Base-by-base conservation (phyloP, 2,329 filamentous ascomycete species). In the Cytospora chrysosperma region DNA sequence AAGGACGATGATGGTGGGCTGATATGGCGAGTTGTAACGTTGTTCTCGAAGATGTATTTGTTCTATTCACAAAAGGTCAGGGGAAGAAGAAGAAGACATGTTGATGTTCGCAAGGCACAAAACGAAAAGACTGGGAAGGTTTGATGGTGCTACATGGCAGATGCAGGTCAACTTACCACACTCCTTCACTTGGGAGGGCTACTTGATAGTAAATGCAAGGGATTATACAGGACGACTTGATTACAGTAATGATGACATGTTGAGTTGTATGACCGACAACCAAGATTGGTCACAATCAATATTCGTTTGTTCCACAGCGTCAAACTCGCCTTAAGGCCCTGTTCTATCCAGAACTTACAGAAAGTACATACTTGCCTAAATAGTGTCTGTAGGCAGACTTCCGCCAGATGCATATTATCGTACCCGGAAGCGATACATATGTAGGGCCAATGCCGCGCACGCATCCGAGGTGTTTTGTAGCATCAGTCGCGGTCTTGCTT, bases 31-130 rank as follows among this genome's bases (percentile, higher is more conserved):
- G 26, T 4, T 40, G 13, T 49, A 55, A 32, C 49, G 50, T n/a
- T 17, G 32, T 21, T 47, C 40, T 47, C 24, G n/a, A 12, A 4
- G 9, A 21, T 47, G n/a, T 47, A 19, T 21, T 47, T n/a, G 19
- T 47, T 47, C 19, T 47, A 21, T 47, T 47, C 40, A 55, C 37
- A 55, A 56, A 63, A 30, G 50, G 10, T 32, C 30, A 47, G 53
- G 28, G 56, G 57, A 26, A 56, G 53, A 34, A 59, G 57, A 26
- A 56, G 26, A 59, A 63, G 55, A 63, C 15, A 19, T 47, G 27
- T 34, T 26, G 53, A 37, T 34, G 64, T 57, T 64, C 57, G 61
- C 64, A 64, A 66, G 57, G 57, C 54, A 61, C 55, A 66, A 58
- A 59, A 40, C 49, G 61, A 60, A 43, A 58, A 27, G 32, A 32